Evolutionary conservation across 768 basidiomycete species (phyloP).

Genomic region (Megacollybia marginata): DNA sequence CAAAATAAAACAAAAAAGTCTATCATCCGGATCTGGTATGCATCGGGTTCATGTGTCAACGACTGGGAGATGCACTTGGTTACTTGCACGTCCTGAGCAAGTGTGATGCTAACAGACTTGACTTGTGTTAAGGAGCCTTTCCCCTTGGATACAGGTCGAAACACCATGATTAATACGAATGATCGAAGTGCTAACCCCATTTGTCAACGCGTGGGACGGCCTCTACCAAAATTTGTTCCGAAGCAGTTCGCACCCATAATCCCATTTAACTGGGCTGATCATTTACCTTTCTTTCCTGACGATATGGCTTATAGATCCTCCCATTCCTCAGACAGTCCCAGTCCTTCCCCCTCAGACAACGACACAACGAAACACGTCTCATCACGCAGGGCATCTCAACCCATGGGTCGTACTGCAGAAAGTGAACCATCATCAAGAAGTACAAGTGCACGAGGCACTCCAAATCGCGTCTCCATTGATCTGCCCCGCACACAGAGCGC

Average conservation of each 20-base stretch:
- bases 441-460: slow-evolving; percentile 35
- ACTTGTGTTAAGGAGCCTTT: no score
- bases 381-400: slow-evolving; percentile 10
- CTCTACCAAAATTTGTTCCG: slow-evolving; percentile 1
- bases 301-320: slow-evolving; percentile 45
- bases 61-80: no score
- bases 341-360: slow-evolving; percentile 37
- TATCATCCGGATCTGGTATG: no score
- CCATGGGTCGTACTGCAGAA: slow-evolving; percentile 27
- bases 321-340: slow-evolving; percentile 41
- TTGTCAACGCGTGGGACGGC: no score
- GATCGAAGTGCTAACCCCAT: no score
- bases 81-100: no score
- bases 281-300: slow-evolving; percentile 9
- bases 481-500: slow-evolving; percentile 46
- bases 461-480: slow-evolving; percentile 39
- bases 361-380: no score
- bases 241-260: slow-evolving; percentile 5
- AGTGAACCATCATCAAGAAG: slow-evolving; percentile 24
- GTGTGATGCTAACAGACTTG: no score
- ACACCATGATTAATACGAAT: no score
- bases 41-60: no score
- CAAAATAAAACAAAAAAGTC: no score
- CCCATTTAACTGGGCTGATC: slow-evolving; percentile 13
- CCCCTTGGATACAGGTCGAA: no score